These are phyloP conservation scores for Verbascum thapsus DNA, from an alignment of 257 asterid genomes.

Conservation along the genomic window DNA sequence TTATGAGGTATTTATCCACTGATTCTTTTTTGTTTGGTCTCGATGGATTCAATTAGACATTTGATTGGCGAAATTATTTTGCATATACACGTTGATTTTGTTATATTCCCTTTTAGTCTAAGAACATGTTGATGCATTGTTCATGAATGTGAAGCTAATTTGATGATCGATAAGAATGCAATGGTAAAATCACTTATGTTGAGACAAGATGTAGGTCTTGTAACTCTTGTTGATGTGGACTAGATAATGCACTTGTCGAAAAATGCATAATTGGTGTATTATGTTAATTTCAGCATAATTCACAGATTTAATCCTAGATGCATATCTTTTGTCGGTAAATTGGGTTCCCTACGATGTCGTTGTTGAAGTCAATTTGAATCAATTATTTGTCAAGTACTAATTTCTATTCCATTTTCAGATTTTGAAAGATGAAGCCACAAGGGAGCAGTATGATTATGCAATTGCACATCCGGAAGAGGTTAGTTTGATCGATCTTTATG, in stretches of 20 bases:
- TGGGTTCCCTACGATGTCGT: too few species aligned
- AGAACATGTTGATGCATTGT: not conserved
- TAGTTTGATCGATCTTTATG: slow-evolving; percentile 28
- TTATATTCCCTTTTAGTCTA: not conserved
- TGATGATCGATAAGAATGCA: slow-evolving; percentile 2
- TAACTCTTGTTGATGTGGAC: not conserved
- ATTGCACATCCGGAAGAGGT: slow-evolving; percentile 99
- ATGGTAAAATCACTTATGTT: too few species aligned
- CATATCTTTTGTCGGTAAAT: not conserved
- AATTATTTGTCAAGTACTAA: slow-evolving; percentile 22
- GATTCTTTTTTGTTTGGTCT: not conserved
- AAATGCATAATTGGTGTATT: slow-evolving; percentile 2
- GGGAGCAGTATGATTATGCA: slow-evolving; percentile 97
- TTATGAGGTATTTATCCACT: slow-evolving; percentile 61
- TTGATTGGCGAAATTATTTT: not conserved
- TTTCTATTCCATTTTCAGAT: slow-evolving; percentile 51
- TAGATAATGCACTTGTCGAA: slow-evolving; percentile 1
- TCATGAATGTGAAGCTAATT: not conserved
- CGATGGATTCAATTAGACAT: not conserved
- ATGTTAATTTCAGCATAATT: not conserved
- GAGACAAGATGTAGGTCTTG: too few species aligned
- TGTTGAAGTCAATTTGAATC: too few species aligned
- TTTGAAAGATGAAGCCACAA: slow-evolving; percentile 90
- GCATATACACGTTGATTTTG: not conserved
- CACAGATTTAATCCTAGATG: slow-evolving; percentile 3